phyloP scores from a whole-genome alignment of 768 basidiomycete species.

The Boletus coccyginus region DNA sequence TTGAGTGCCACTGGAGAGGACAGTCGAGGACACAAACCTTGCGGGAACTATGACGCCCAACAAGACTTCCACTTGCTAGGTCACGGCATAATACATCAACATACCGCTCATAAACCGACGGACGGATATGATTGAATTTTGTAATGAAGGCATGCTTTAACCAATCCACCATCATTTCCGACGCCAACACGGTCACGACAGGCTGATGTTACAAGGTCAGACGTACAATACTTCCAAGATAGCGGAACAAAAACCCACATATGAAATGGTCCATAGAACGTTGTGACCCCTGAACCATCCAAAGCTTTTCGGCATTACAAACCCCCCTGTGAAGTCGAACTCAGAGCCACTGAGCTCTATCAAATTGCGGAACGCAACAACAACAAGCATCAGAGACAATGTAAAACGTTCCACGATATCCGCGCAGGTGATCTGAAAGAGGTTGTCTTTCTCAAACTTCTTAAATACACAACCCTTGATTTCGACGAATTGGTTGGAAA shows the following conservation, averaged over 20 bases:
- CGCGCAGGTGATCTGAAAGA: slow-evolving; percentile 98
- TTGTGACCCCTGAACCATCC: slow-evolving; percentile 81
- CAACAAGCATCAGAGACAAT: slow-evolving; percentile 82
- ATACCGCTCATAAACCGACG: slow-evolving; percentile 92
- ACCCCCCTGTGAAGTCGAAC: slow-evolving; percentile 69
- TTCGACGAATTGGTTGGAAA: slow-evolving; percentile 99
- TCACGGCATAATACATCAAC: slow-evolving; percentile 95
- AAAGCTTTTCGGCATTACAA: slow-evolving; percentile 77
- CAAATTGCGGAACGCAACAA: slow-evolving; percentile 91
- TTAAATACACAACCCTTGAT: slow-evolving; percentile 99
- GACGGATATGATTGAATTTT: slow-evolving; percentile 98
- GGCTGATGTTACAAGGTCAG: slow-evolving; percentile 51
- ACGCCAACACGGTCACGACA: slow-evolving; percentile 83
- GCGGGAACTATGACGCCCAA: slow-evolving; percentile 62
- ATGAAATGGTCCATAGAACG: slow-evolving; percentile 84
- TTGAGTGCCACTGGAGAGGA: slow-evolving; percentile 1
- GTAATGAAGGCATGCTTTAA: slow-evolving; percentile 99
- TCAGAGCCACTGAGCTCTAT: slow-evolving; percentile 92
- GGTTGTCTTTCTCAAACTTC: slow-evolving; percentile 97
- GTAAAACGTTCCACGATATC: slow-evolving; percentile 99
- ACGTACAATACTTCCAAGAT: background rate
- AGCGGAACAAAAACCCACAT: slow-evolving; percentile 49
- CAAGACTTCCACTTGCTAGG: slow-evolving; percentile 73
- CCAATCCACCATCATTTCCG: slow-evolving; percentile 97
- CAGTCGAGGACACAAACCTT: slow-evolving; percentile 47